These are phyloP conservation scores for Onygenales sp. DNA, from an alignment of 2,329 filamentous ascomycete genomes.

Conservation along the genomic window DNA sequence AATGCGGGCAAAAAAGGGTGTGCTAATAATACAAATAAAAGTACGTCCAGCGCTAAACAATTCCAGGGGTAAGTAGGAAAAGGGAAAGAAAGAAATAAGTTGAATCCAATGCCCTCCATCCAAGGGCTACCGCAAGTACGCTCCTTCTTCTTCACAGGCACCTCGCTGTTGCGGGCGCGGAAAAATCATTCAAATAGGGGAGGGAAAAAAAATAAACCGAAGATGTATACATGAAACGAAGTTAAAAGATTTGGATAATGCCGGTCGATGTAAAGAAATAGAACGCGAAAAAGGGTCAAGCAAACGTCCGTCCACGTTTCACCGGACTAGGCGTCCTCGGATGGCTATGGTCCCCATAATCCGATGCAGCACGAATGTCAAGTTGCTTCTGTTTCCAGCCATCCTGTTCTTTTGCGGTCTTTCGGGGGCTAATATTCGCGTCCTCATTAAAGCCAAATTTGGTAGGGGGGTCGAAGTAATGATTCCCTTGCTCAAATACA, in stretches of 20 bases:
- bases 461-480: conserved; percentile 1
- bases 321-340: conserved; percentile 29
- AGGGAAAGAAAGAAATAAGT: no score
- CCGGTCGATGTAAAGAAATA: neutral
- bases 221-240: neutral
- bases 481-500: conserved; percentile 13
- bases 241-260: no score
- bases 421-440: conserved; percentile 12
- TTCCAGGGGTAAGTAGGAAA: no score
- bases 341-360: conserved; percentile 22
- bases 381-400: conserved; percentile 20
- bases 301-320: conserved; percentile 20
- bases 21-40: no score
- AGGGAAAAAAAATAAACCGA: conserved; percentile 1
- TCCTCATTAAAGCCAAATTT: conserved; percentile 3
- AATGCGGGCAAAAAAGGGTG: no score
- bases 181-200: conserved; percentile 4
- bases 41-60: no score
- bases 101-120: no score
- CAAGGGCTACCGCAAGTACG: no score
- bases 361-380: conserved; percentile 22
- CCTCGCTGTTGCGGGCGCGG: neutral
- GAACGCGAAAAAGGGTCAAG: conserved; percentile 2
- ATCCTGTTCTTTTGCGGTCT: conserved; percentile 15
- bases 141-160: no score